phyloP scores from a whole-genome alignment of 441 rosid species.

The Pelargonium myrrhifolium region DNA sequence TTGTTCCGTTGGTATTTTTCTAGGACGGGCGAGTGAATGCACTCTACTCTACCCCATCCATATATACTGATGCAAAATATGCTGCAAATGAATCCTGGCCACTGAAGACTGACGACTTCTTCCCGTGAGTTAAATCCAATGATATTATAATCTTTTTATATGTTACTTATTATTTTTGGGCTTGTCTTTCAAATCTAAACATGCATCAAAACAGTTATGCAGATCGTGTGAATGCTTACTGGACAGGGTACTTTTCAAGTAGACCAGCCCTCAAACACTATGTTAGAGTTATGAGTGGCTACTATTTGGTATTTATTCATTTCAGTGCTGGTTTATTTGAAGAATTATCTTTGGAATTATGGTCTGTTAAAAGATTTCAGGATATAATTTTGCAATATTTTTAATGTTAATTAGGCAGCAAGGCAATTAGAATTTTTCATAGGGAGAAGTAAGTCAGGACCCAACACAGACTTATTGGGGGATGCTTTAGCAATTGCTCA shows the following conservation, averaged over 20 bases:
- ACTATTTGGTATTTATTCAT: constrained; percentile 64
- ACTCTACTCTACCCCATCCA: constrained; percentile 93
- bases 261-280: constrained; percentile 90
- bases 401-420: constrained; percentile 56
- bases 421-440: constrained; percentile 85
- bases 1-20: constrained; percentile 18
- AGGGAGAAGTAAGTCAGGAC: constrained; percentile 64
- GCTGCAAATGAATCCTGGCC: constrained; percentile 79
- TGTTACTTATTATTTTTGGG: constrained; percentile 11
- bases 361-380: neutral
- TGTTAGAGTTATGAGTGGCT: constrained; percentile 89
- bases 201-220: constrained; percentile 61
- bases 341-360: neutral
- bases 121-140: constrained; percentile 63
- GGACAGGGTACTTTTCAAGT: constrained; percentile 97
- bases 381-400: constrained; percentile 15
- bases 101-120: constrained; percentile 74
- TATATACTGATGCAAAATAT: constrained; percentile 94
- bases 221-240: constrained; percentile 85
- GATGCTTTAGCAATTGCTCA: constrained; percentile 94
- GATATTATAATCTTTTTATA: neutral
- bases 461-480: constrained; percentile 73
- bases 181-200: constrained; percentile 22
- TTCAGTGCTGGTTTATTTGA: constrained; percentile 11
- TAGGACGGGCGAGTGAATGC: constrained; percentile 98